phyloP scores from a whole-genome alignment of 441 rosid species.

The Erysimum cheiri region DNA sequence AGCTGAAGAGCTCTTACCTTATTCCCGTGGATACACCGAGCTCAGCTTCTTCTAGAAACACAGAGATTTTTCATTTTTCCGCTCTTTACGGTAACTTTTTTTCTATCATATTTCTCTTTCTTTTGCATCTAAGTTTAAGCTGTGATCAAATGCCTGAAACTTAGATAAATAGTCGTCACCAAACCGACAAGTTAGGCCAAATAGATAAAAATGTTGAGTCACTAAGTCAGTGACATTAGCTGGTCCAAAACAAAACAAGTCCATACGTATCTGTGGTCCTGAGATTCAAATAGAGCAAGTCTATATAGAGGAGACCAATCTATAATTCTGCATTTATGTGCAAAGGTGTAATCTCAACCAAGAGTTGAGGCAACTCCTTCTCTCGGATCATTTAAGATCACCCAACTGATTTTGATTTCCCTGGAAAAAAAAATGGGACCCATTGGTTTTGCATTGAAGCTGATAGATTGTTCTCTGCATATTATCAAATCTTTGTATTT shows the following conservation, averaged over 20 bases:
- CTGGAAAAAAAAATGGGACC: constrained; percentile 9
- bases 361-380: constrained; percentile 21
- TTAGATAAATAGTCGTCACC: not conserved
- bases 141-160: not conserved
- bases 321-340: constrained; percentile 39
- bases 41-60: constrained; percentile 73
- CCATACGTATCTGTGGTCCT: constrained; percentile 44
- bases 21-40: constrained; percentile 82
- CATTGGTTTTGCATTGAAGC: constrained; percentile 26
- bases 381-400: constrained; percentile 35
- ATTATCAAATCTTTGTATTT: constrained; percentile 18
- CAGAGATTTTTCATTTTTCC: constrained; percentile 13
- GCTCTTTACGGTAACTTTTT: constrained; percentile 46
- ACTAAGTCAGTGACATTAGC: constrained; percentile 40
- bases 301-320: constrained; percentile 38
- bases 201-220: constrained; percentile 10
- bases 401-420: constrained; percentile 26
- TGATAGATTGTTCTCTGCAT: constrained; percentile 38
- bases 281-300: constrained; percentile 27
- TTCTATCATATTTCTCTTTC: constrained; percentile 9
- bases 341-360: constrained; percentile 36
- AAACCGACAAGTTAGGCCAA: constrained; percentile 13
- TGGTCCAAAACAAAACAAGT: constrained; percentile 30
- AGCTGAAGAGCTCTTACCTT: constrained; percentile 91
- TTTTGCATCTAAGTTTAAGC: constrained; percentile 10